Evolutionary conservation across 805 yeast genomes (phyloP).

Genomic region (Ogataea nakhonphanomensis): DNA sequence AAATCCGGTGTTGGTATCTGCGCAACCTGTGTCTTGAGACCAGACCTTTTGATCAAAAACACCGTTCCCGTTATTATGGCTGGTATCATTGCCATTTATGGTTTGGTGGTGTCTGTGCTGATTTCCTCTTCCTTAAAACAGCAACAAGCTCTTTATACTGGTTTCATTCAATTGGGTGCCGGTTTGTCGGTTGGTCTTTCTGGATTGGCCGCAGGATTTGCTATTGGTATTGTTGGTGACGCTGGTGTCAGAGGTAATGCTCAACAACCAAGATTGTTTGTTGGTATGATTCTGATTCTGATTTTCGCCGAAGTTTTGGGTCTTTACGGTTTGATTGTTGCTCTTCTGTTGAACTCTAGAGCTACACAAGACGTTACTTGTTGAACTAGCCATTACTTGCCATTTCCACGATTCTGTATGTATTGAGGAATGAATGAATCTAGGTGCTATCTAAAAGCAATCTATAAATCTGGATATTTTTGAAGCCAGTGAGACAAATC

Average conservation of each 20-base stretch:
- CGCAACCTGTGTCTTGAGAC: conserved; percentile 96
- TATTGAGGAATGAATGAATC: conserved; percentile 6
- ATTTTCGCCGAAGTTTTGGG: conserved; percentile 14
- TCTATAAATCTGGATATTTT: conserved; percentile 12
- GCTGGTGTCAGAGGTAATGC: conserved; percentile 99
- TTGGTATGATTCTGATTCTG: conserved; percentile 12
- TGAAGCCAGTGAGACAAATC: conserved; percentile 27
- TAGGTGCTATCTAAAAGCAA: conserved; percentile 5
- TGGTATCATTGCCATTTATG: conserved; percentile 98
- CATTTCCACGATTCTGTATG: conserved; percentile 6
- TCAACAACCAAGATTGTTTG: conserved; percentile 97
- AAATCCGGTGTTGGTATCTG: conserved; percentile 99
- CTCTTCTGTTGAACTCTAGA: conserved; percentile 94
- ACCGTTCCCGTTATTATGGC: conserved; percentile 99
- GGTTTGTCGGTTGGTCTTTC: conserved; percentile 96
- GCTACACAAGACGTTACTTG: conserved; percentile 90
- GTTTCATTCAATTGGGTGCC: conserved; percentile 97
- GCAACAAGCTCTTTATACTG: conserved; percentile 90
- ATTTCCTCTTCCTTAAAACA: conserved; percentile 87
- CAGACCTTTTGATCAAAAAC: conserved; percentile 89
- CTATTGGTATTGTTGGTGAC: conserved; percentile 99
- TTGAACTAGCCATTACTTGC: conserved; percentile 35
- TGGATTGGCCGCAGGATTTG: conserved; percentile 97
- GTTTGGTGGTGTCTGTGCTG: conserved; percentile 92
- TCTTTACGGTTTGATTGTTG: conserved; percentile 88